Conservation (phyloP, 148 eudicot genomes). For the Rhododendron williamsianum region DNA sequence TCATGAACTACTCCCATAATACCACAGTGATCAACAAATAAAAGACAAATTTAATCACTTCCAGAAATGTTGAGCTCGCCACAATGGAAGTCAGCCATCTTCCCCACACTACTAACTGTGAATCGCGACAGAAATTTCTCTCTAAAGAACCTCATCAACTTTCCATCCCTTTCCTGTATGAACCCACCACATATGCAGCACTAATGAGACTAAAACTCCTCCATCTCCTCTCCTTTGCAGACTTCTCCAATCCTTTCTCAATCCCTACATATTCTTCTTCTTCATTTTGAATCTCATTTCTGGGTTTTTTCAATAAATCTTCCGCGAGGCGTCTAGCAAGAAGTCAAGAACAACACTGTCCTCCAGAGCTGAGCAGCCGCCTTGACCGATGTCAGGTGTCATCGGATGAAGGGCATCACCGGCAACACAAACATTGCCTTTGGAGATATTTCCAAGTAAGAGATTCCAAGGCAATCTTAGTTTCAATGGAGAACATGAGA, state of each 20-base stretch:
- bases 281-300: neutral
- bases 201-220: slow-evolving; percentile 34
- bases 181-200: slow-evolving; percentile 31
- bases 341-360: slow-evolving; percentile 43
- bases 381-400: slow-evolving; percentile 59
- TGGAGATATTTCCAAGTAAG: slow-evolving; percentile 25
- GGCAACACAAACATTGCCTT: slow-evolving; percentile 32
- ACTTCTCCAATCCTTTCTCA: slow-evolving; percentile 32
- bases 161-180: slow-evolving; percentile 28
- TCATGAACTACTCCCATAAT: neutral
- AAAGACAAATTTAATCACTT: neutral
- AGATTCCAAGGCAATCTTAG: slow-evolving; percentile 41
- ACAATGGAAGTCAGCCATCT: slow-evolving; percentile 38
- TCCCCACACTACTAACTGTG: slow-evolving; percentile 11
- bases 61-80: slow-evolving; percentile 9
- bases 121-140: slow-evolving; percentile 17
- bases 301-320: slow-evolving; percentile 18
- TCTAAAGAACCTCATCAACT: slow-evolving; percentile 26
- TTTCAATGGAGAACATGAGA: slow-evolving; percentile 21
- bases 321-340: slow-evolving; percentile 29
- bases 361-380: slow-evolving; percentile 46
- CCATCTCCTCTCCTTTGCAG: slow-evolving; percentile 36
- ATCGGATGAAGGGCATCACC: slow-evolving; percentile 63
- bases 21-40: neutral
- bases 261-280: slow-evolving; percentile 23